Evolutionary conservation across 1,139 yeast genomes (phyloP).

Genomic region (Meyerozyma guilliermondii): DNA sequence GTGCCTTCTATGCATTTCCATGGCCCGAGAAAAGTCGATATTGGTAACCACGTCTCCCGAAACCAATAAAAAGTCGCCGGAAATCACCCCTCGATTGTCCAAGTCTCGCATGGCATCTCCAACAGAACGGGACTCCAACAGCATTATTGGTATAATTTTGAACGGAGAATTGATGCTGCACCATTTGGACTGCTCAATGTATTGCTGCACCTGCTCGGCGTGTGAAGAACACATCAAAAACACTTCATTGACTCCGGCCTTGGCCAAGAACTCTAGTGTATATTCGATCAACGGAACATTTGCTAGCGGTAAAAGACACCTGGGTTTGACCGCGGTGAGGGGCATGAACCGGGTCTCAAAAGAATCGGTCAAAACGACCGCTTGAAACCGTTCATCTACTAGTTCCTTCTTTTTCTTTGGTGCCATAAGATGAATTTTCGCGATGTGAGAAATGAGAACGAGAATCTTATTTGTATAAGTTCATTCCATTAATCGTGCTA

Average conservation of each 20-base stretch:
- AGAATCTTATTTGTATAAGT: too few relatives aligned
- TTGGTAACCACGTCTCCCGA: slow-evolving; percentile 95
- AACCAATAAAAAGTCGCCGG: slow-evolving; percentile 83
- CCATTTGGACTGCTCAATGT: slow-evolving; percentile 86
- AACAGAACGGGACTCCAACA: slow-evolving; percentile 86
- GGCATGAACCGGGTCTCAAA: slow-evolving; percentile 93
- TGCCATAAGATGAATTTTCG: slow-evolving; percentile 24
- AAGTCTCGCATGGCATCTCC: slow-evolving; percentile 97
- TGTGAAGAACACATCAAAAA: slow-evolving; percentile 86
- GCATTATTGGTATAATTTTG: slow-evolving; percentile 67
- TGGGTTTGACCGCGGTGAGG: slow-evolving; percentile 73
- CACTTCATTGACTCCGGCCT: slow-evolving; percentile 86
- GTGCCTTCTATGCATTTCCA: slow-evolving; percentile 68
- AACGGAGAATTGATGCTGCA: slow-evolving; percentile 69
- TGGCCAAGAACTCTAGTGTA: slow-evolving; percentile 89
- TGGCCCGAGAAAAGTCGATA: slow-evolving; percentile 68
- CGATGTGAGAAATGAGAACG: neutral
- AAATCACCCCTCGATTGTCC: slow-evolving; percentile 83
- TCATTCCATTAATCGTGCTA: too few relatives aligned
- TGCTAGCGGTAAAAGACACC: slow-evolving; percentile 87
- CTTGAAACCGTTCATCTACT: slow-evolving; percentile 79
- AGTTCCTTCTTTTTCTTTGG: slow-evolving; percentile 53
- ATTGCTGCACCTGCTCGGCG: slow-evolving; percentile 80
- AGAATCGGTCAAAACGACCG: slow-evolving; percentile 90
- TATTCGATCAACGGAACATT: slow-evolving; percentile 92